Evolutionary conservation across 352 stramenopile genomes (phyloP).

Genomic region (Albugo laibachii): DNA sequence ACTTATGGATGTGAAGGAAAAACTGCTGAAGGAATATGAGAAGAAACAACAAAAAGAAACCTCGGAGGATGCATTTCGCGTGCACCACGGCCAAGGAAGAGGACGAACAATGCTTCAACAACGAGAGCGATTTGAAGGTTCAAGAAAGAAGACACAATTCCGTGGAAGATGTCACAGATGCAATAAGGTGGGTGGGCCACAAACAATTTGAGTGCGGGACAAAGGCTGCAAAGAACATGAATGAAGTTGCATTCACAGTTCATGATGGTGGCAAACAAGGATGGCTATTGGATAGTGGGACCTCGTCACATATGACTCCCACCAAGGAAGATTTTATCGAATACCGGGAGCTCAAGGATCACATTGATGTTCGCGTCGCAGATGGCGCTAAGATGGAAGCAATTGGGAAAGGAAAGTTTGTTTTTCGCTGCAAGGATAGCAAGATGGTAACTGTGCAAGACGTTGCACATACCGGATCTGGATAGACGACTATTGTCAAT

Average conservation of each 20-base stretch:
- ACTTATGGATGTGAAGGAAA: slow-evolving; percentile 11
- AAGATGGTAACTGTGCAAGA: slow-evolving; percentile 4
- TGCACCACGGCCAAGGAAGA: not conserved
- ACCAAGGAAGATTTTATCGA: slow-evolving; percentile 4
- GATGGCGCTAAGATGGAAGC: slow-evolving; percentile 5
- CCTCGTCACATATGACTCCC: slow-evolving; percentile 7
- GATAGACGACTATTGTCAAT: too few relatives aligned
- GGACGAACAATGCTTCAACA: not conserved
- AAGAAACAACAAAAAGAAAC: not conserved
- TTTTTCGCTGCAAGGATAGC: not conserved
- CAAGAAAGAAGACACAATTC: not conserved
- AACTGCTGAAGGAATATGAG: slow-evolving; percentile 10
- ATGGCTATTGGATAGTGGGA: slow-evolving; percentile 7
- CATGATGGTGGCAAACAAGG: not conserved
- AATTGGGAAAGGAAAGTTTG: not conserved
- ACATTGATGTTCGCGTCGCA: slow-evolving; percentile 5
- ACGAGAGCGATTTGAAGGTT: not conserved
- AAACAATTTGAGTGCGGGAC: slow-evolving; percentile 1
- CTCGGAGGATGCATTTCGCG: slow-evolving; percentile 1
- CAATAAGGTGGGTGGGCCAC: not conserved
- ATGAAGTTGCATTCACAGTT: slow-evolving; percentile 1
- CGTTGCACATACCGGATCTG: slow-evolving; percentile 5
- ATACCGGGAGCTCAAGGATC: not conserved
- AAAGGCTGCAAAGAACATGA: not conserved
- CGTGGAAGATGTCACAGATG: not conserved